Conservation (phyloP, 2,329 filamentous ascomycete genomes). For the Lasiodiplodia hormozganensis region DNA sequence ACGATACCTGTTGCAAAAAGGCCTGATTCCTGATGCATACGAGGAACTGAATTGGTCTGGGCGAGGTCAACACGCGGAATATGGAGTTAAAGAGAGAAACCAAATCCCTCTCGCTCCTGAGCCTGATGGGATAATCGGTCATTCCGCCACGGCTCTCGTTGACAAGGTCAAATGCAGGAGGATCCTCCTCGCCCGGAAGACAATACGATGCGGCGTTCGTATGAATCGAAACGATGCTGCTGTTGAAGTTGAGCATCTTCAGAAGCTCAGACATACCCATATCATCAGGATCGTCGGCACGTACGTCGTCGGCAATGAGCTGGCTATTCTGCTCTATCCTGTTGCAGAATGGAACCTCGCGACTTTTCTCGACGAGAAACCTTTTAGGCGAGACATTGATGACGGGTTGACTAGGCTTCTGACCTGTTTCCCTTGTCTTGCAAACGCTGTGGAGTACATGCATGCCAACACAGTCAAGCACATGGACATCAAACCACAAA, state of each 20-base stretch:
- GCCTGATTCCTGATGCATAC: neutral
- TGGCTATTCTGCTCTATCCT: conserved; percentile 44
- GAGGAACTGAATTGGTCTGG: neutral
- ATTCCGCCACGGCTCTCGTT: neutral
- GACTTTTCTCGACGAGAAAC: conserved; percentile 36
- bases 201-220: neutral
- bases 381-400: no score
- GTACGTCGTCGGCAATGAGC: conserved; percentile 7
- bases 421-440: conserved; percentile 45
- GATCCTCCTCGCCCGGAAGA: neutral
- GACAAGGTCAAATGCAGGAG: neutral
- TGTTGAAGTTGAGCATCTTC: neutral
- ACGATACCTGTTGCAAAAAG: neutral
- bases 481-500: conserved; percentile 37
- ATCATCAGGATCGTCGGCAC: neutral
- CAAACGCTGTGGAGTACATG: conserved; percentile 38
- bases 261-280: neutral
- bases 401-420: conserved; percentile 21
- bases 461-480: conserved; percentile 34
- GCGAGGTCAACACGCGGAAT: neutral
- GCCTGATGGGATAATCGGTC: neutral
- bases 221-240: neutral
- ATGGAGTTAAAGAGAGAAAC: neutral
- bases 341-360: conserved; percentile 47
- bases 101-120: neutral